Conservation (phyloP, 371 early-diverging fungal genomes). For the Mucor sp. region DNA sequence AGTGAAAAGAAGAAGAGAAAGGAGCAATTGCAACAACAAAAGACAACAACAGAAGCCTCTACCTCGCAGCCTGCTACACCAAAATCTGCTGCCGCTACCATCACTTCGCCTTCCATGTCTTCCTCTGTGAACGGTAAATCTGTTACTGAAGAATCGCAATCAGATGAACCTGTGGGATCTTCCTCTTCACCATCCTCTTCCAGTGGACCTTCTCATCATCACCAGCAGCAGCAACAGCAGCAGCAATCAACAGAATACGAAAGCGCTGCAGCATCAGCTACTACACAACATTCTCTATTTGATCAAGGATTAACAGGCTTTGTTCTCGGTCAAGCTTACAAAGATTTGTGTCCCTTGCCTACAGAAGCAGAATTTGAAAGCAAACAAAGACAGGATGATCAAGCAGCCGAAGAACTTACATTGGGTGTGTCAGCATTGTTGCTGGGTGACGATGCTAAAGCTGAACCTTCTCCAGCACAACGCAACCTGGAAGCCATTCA, state of each 20-base stretch:
- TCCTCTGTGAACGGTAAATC: neutral
- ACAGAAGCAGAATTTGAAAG: slow-evolving; percentile 1
- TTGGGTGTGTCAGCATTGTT: slow-evolving; percentile 39
- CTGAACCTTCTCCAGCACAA: slow-evolving; percentile 14
- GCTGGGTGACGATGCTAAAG: slow-evolving; percentile 3
- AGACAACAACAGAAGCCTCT: neutral
- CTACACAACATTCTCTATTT: slow-evolving; percentile 1
- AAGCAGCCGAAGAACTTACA: slow-evolving; percentile 17
- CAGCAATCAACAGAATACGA: neutral
- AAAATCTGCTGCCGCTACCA: neutral
- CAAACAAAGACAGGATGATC: slow-evolving; percentile 11
- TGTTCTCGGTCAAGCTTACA: slow-evolving; percentile 42
- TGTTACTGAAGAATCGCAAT: neutral
- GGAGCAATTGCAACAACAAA: slow-evolving; percentile 17
- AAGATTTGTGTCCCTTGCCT: slow-evolving; percentile 25
- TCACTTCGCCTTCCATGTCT: neutral
- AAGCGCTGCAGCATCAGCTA: neutral
- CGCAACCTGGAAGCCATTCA: slow-evolving; percentile 9
- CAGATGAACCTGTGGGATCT: slow-evolving; percentile 67
- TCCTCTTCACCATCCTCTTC: slow-evolving; percentile 60
- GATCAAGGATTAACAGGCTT: slow-evolving; percentile 31
- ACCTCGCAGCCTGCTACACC: neutral
- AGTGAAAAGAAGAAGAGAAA: slow-evolving; percentile 25
- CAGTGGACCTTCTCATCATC: neutral
- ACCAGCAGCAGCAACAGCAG: too few species aligned